A percentile compares a stretch with the other conserved stretches of the same genome.
Conservation (phyloP, 2,329 filamentous ascomycete species). For the Talaromyces sp. region DNA sequence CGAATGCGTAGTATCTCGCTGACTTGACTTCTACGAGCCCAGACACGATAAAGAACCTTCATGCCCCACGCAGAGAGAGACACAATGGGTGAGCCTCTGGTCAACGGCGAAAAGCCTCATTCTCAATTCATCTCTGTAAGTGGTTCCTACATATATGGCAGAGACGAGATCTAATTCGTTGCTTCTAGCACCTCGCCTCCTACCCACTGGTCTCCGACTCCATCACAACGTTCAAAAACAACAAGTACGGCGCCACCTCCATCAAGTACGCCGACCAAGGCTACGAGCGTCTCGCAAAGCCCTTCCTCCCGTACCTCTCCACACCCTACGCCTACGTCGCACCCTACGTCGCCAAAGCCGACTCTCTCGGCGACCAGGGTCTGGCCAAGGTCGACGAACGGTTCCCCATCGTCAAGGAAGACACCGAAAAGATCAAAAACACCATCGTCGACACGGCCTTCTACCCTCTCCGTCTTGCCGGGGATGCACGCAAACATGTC, state of each 20-base stretch:
- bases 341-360: conserved; percentile 80
- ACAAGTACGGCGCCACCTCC: conserved; percentile 79
- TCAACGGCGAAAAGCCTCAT: conserved; percentile 50
- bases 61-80: conserved; percentile 51
- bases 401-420: conserved; percentile 72
- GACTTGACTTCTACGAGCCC: neutral
- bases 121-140: conserved; percentile 46
- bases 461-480: conserved; percentile 61
- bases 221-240: conserved; percentile 73
- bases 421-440: conserved; percentile 65
- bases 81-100: conserved; percentile 45
- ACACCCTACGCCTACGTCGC: conserved; percentile 78
- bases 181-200: conserved; percentile 68
- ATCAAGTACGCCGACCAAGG: conserved; percentile 70
- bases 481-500: conserved; percentile 51
- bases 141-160: neutral
- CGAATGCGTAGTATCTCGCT: neutral
- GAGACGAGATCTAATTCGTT: neutral
- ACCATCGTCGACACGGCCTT: conserved; percentile 61
- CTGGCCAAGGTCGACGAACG: conserved; percentile 65
- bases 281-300: conserved; percentile 73
- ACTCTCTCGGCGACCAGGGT: conserved; percentile 70
- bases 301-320: conserved; percentile 72
- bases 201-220: conserved; percentile 81
- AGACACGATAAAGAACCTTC: conserved; percentile 11